phyloP scores from a whole-genome alignment of 192 early-diverging fungal genomes.

The Backusella circina region DNA sequence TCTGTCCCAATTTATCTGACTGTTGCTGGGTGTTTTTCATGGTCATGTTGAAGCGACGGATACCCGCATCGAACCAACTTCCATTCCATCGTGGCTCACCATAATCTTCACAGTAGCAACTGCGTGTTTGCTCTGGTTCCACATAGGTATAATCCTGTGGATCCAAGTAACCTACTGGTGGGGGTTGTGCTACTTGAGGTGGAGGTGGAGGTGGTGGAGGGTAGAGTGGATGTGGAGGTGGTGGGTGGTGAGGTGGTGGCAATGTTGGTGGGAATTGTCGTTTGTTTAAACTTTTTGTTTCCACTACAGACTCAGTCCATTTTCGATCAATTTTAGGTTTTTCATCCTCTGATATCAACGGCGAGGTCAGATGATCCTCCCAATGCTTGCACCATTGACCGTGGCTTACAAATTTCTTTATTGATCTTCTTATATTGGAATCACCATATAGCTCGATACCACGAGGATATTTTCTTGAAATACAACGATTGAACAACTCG shows the following conservation, averaged over 20 bases:
- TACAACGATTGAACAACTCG: conserved; percentile 35
- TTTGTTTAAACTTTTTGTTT: neutral
- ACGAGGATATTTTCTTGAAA: conserved; percentile 24
- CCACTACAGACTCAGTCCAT: neutral
- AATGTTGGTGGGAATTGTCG: neutral
- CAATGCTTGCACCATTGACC: conserved; percentile 38
- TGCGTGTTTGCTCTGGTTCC: neutral
- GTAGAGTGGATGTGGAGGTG: neutral
- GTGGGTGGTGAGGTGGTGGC: neutral
- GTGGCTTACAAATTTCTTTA: conserved; percentile 46
- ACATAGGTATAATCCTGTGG: neutral
- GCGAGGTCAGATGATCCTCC: neutral
- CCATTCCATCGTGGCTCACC: conserved; percentile 27
- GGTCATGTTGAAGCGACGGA: conserved; percentile 10
- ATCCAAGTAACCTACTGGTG: neutral
- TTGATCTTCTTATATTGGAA: conserved; percentile 41
- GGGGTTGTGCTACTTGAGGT: neutral
- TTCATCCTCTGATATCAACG: neutral
- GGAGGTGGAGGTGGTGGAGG: neutral
- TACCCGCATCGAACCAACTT: conserved; percentile 19
- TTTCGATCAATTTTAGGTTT: neutral
- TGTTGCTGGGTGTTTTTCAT: conserved; percentile 20
- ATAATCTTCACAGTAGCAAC: conserved; percentile 48
- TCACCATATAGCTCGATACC: conserved; percentile 46
- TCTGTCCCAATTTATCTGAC: neutral